Conservation (phyloP, 164 flowering plant genomes). For the Tetracentron sinense region DNA sequence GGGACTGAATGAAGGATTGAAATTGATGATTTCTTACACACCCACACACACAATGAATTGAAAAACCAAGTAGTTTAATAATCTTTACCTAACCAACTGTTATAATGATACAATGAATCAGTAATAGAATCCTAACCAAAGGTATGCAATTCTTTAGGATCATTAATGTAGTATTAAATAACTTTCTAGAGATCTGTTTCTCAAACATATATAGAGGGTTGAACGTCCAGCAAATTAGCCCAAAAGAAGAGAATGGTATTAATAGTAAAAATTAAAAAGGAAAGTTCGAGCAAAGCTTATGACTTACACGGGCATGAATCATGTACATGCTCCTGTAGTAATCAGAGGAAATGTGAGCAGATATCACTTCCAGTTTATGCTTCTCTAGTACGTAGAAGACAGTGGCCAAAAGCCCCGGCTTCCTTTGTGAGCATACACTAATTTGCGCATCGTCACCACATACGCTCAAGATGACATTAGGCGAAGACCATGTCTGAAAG, state of each 20-base stretch:
- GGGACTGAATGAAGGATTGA: no score
- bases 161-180: background rate
- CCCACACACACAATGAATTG: no score
- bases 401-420: slow-evolving; percentile 47
- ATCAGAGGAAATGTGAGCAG: slow-evolving; percentile 63
- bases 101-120: background rate
- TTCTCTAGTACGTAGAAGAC: slow-evolving; percentile 58
- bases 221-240: background rate
- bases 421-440: slow-evolving; percentile 50
- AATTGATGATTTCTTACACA: no score
- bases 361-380: slow-evolving; percentile 51
- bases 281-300: background rate
- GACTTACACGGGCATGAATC: slow-evolving; percentile 77
- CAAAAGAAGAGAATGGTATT: background rate
- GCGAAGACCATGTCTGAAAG: slow-evolving; percentile 68
- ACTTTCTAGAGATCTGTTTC: no score
- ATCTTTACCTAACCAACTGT: no score
- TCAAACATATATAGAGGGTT: background rate
- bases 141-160: background rate
- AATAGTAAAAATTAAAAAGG: background rate
- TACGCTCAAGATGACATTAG: slow-evolving; percentile 59
- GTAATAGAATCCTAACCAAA: background rate
- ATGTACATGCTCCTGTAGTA: slow-evolving; percentile 44
- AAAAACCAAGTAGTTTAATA: no score
- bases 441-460: slow-evolving; percentile 69